These are phyloP conservation scores for Debaryomycetaceae sp. DNA, from an alignment of 1,139 yeast genomes.

Conservation along the genomic window DNA sequence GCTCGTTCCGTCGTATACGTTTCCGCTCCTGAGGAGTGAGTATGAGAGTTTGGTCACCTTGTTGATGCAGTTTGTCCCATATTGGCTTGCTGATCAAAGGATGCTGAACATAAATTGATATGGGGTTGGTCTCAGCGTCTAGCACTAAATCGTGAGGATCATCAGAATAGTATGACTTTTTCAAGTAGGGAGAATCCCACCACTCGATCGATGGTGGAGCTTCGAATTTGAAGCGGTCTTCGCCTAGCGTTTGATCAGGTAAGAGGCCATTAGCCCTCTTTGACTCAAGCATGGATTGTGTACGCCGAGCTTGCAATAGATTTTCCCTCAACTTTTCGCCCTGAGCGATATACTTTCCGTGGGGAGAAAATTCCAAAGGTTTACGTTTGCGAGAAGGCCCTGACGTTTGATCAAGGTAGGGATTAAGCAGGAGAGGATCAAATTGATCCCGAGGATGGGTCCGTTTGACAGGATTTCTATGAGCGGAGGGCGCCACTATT, in stretches of 20 bases:
- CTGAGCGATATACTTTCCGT: constrained; percentile 50
- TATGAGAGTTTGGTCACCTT: constrained; percentile 37
- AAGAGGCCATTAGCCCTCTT: constrained; percentile 31
- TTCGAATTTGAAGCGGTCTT: constrained; percentile 33
- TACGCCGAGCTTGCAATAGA: constrained; percentile 13
- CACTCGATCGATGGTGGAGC: constrained; percentile 61
- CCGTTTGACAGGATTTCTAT: constrained; percentile 21
- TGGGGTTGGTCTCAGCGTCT: constrained; percentile 36
- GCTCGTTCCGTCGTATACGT: constrained; percentile 58
- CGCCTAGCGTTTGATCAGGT: constrained; percentile 40
- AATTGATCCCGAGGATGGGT: constrained; percentile 22
- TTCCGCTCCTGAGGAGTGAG: constrained; percentile 73
- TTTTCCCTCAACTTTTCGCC: constrained; percentile 33
- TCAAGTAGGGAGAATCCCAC: constrained; percentile 62
- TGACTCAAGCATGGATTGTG: constrained; percentile 6
- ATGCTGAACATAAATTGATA: constrained; percentile 64
- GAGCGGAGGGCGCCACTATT: constrained; percentile 14
- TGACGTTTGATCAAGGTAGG: constrained; percentile 42
- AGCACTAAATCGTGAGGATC: constrained; percentile 9
- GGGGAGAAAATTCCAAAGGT: neutral
- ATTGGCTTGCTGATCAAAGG: constrained; percentile 60
- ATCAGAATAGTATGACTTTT: constrained; percentile 16
- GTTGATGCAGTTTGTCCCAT: constrained; percentile 37
- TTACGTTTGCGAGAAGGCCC: constrained; percentile 3
- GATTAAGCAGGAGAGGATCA: constrained; percentile 38